Evolutionary conservation across 495 filamentous ascomycete genomes (phyloP).

Genomic region (Astrocystis sublimbata): DNA sequence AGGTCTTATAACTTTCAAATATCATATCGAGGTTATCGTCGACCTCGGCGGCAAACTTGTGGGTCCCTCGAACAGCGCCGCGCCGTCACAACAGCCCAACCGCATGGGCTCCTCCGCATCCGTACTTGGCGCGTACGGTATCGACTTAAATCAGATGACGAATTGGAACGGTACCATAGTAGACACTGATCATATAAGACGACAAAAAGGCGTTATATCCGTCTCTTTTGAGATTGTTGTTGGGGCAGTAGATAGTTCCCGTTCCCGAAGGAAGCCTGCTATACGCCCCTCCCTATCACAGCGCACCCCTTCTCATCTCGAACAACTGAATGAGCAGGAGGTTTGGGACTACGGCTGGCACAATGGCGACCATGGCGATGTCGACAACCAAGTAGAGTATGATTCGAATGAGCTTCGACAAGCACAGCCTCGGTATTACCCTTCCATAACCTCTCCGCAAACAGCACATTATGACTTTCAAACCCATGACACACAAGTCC

Average conservation of each 20-base stretch:
- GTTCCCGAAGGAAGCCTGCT: slow-evolving; percentile 55
- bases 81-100: slow-evolving; percentile 45
- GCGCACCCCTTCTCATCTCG: slow-evolving; percentile 23
- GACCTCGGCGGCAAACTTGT: slow-evolving; percentile 87
- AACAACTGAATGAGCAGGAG: slow-evolving; percentile 24
- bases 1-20: slow-evolving; percentile 89
- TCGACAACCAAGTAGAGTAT: slow-evolving; percentile 30
- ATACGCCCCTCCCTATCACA: slow-evolving; percentile 33
- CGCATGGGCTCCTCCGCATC: slow-evolving; percentile 50
- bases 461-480: slow-evolving; percentile 35
- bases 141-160: slow-evolving; percentile 38
- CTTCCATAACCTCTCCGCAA: slow-evolving; percentile 26
- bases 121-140: slow-evolving; percentile 34
- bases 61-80: slow-evolving; percentile 38
- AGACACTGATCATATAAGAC: slow-evolving; percentile 83
- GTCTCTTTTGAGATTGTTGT: slow-evolving; percentile 82
- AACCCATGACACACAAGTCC: slow-evolving; percentile 25
- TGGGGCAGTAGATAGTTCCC: slow-evolving; percentile 79
- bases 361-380: slow-evolving; percentile 28
- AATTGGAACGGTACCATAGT: slow-evolving; percentile 75
- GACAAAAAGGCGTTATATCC: slow-evolving; percentile 84
- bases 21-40: slow-evolving; percentile 87
- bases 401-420: slow-evolving; percentile 20
- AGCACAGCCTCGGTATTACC: slow-evolving; percentile 26
- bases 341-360: slow-evolving; percentile 35